Evolutionary conservation across 441 rosid species (phyloP).

Genomic region (Jatropha podagrica): DNA sequence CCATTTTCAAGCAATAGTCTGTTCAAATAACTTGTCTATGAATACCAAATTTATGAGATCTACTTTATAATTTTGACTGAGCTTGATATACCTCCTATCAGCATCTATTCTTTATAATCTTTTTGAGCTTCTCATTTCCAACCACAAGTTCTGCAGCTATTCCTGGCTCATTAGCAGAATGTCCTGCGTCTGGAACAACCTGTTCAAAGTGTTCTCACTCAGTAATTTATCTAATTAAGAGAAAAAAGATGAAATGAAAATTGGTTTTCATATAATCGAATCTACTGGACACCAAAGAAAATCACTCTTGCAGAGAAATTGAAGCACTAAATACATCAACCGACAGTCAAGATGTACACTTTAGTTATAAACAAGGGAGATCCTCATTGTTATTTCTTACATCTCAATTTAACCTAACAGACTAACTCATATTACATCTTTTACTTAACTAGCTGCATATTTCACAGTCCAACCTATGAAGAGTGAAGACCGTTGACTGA

Average conservation of each 20-base stretch:
- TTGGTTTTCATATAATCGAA: neutral
- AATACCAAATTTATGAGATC: neutral
- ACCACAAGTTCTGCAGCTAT: slow-evolving; percentile 81
- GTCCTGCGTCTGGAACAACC: slow-evolving; percentile 86
- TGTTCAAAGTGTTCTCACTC: slow-evolving; percentile 24
- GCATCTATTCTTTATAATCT: slow-evolving; percentile 34
- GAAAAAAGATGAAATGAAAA: neutral
- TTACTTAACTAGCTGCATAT: neutral
- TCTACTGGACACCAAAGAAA: neutral
- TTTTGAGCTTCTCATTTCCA: slow-evolving; percentile 76
- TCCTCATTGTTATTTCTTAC: neutral
- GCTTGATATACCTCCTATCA: slow-evolving; percentile 22
- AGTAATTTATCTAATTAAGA: neutral
- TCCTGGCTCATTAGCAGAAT: slow-evolving; percentile 89
- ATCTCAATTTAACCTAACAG: neutral
- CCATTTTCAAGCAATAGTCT: neutral
- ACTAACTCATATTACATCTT: neutral
- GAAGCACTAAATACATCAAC: neutral
- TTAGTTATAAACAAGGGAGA: neutral
- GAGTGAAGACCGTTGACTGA: neutral
- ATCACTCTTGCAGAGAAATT: neutral
- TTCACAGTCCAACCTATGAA: neutral
- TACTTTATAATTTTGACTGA: neutral
- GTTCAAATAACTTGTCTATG: neutral
- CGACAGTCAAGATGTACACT: neutral